Base-by-base conservation (phyloP, 2,329 filamentous ascomycete genomes). In the Colletotrichum cereale region DNA sequence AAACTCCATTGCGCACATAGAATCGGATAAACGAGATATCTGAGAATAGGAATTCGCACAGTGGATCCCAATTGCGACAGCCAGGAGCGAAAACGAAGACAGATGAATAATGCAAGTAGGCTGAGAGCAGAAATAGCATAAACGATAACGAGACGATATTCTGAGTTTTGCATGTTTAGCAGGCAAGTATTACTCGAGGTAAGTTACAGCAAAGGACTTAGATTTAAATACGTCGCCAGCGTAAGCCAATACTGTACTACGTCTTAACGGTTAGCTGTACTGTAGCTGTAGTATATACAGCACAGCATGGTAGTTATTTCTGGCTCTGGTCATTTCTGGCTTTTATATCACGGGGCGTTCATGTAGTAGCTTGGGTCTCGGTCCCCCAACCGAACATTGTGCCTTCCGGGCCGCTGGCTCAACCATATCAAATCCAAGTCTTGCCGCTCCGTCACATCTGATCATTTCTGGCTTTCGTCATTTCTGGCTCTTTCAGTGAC, bases 121-220 rank as follows among this genome's bases (percentile, higher is more conserved):
- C 42, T 36, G 21, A 62, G 42, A 34, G 58, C 42, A 26, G 58
- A 62, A 62, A 62, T 16, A 62, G 58, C 12, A 36, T 62, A 62
- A 40, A 47, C 18, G 24, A 62, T 62, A 36, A 62, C 21, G 5
- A 62, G 58, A 47, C 11, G 11, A 47, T 26, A 10, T 14, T 62
- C 58, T 36, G 10, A 62, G 42, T 47, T 36, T 62, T 62, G 2
- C 12, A 62, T 62, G 29, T 12, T 48, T 50, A n/a, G 26, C 3
- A 62, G 42, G 42, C 2, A 62, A 48, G 58, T 40, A 24, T 48
- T 38, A 26, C 31, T 48, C 4, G 26, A 62, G 42, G 42, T 34
- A 50, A 62, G 42, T 34, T 62, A 18, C 5, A 62, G 26, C 29
- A 16, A 62, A 24, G 42, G 5, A 29, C 18, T n/a, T 38, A 26